Base-by-base conservation (phyloP, 2,329 filamentous ascomycete species). In the Sclerotinia subarctica region DNA sequence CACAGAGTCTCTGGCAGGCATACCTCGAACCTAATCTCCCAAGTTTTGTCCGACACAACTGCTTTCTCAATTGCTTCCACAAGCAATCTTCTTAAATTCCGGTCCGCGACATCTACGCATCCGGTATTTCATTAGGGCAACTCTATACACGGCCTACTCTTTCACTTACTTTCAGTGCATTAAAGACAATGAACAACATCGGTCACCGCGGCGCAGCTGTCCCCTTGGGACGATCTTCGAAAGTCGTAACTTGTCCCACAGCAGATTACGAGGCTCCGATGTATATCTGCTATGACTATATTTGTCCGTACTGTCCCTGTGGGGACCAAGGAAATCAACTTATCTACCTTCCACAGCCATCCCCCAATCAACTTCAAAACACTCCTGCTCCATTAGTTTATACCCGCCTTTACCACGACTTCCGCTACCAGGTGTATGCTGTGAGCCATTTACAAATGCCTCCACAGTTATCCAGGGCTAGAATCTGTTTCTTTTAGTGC, bases 401-500 rank as follows among this genome's bases (percentile, higher is more conserved):
- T 3, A 51, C 3, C 32, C 58, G 58, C 6, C 35, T 62, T 19
- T 62, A 62, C 29, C 7, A 62, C 15, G 58, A 62, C 35, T 29
- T 19, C 11, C 46, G 58, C 2, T 62, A 62, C 5, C 58, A 62
- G 5, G 58, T 62, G 5, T 62, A 51, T 49, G 44, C 58, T 4
- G 21, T 11, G 29, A 51, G 24, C 19, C 21, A 38, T 19, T 24
- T 38, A 38, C 44, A 49, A 51, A 35, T 62, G 46, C 58, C 58
- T 51, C 46, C 58, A 51, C 58, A 62, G 21, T 29, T 51, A 32
- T 62, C 58, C 10, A 49, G 46, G 32, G 58, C 29, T 24, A 17
- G 47, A 13, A 35, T 62, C 58, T 62, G 46, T 51, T 49, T 32
- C 44, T 62, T 62, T 51, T 62, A 46, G 58, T 62, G 58, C 15